A percentile compares a stretch with the other conserved stretches of the same genome.
Conservation (phyloP, 495 filamentous ascomycete species). For the Chaetomium fimeti region DNA sequence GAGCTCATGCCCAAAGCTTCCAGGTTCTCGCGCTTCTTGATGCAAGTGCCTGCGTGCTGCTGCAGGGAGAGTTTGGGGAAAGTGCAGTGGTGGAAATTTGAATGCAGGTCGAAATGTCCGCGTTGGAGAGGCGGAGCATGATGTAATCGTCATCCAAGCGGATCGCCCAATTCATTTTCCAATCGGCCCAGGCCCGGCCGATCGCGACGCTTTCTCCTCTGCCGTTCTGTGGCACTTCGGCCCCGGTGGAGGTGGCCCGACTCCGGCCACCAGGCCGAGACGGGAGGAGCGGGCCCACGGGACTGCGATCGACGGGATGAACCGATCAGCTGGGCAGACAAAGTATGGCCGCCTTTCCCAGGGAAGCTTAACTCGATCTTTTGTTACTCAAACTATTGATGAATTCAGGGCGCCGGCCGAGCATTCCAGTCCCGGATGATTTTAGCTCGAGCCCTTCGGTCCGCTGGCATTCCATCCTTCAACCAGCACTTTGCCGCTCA, state of each 20-base stretch:
- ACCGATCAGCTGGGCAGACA: conserved; percentile 2
- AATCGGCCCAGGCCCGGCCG: conserved; percentile 10
- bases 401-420: not conserved
- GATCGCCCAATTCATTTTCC: conserved; percentile 7
- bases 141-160: conserved; percentile 20
- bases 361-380: not conserved
- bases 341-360: not conserved
- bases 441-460: too few species aligned
- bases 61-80: conserved; percentile 2
- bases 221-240: not conserved
- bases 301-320: conserved; percentile 5
- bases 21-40: not conserved
- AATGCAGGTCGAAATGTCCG: conserved; percentile 14
- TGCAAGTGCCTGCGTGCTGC: not conserved
- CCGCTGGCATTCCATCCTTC: conserved; percentile 11
- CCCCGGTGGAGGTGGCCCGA: conserved; percentile 11
- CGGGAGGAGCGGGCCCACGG: conserved; percentile 4
- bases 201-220: not conserved
- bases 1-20: not conserved
- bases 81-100: conserved; percentile 15
- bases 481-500: too few species aligned
- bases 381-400: not conserved
- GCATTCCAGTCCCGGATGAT: too few species aligned
- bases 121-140: conserved; percentile 11
- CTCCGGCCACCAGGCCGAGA: conserved; percentile 12